Percentiles rank a stretch among this genome's conserved stretches.
phyloP scores from a whole-genome alignment of 108 stramenopile species.

The Conticribra guillardii region DNA sequence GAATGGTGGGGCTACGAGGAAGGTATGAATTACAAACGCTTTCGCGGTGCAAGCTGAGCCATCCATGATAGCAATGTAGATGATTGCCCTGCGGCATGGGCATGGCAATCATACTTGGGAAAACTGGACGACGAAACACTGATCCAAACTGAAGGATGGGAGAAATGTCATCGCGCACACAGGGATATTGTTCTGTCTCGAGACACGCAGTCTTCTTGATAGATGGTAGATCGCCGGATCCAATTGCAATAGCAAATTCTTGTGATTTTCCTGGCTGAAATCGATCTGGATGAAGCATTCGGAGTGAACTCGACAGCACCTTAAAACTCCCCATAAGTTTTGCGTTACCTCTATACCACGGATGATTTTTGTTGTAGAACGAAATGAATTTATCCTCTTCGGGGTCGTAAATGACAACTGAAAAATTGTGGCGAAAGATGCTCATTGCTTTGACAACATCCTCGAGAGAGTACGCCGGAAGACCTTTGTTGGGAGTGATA shows the following conservation, averaged over 20 bases:
- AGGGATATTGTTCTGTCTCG: not conserved
- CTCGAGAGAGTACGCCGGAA: not conserved
- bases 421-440: not conserved
- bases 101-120: slow-evolving; percentile 8
- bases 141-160: not conserved
- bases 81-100: slow-evolving; percentile 11
- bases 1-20: slow-evolving; percentile 3
- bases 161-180: not conserved
- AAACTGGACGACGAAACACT: not conserved
- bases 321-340: not conserved
- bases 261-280: not conserved
- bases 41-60: not conserved
- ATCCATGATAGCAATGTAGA: slow-evolving; percentile 12
- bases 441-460: not conserved
- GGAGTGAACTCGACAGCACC: not conserved
- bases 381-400: not conserved
- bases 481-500: too few species aligned
- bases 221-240: not conserved
- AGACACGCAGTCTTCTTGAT: not conserved
- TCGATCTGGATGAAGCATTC: not conserved
- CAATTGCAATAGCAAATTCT: not conserved
- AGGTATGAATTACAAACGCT: not conserved
- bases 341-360: not conserved
- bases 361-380: not conserved
- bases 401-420: not conserved